These are phyloP conservation scores for Suillus bovinus DNA, from an alignment of 768 basidiomycete genomes.

Conservation along the genomic window DNA sequence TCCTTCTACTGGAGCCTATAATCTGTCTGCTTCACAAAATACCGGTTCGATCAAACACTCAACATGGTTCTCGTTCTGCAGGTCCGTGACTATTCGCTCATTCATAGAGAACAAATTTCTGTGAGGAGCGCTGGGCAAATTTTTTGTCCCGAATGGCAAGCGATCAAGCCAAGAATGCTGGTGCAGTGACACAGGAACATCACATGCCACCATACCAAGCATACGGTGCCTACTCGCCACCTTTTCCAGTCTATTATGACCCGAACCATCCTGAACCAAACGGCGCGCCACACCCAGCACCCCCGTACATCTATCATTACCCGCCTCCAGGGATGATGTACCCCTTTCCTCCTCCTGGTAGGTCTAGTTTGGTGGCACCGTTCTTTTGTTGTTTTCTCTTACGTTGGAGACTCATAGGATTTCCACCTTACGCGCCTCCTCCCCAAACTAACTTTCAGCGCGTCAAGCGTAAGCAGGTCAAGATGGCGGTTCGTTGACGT, in stretches of 20 bases:
- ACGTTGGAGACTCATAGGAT: conserved; percentile 27
- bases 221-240: conserved; percentile 32
- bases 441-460: conserved; percentile 26
- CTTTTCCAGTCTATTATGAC: conserved; percentile 35
- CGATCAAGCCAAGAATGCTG: conserved; percentile 35
- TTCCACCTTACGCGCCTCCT: conserved; percentile 25
- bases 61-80: conserved; percentile 22
- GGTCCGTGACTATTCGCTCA: conserved; percentile 33
- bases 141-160: conserved; percentile 32
- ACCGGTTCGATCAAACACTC: conserved; percentile 8
- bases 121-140: conserved; percentile 24
- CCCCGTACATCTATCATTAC: conserved; percentile 40
- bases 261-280: conserved; percentile 34
- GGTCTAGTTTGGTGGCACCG: conserved; percentile 10
- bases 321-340: conserved; percentile 45
- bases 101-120: conserved; percentile 30
- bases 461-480: conserved; percentile 55
- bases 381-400: conserved; percentile 4
- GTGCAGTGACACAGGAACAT: conserved; percentile 37
- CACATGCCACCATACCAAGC: conserved; percentile 30
- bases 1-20: conserved; percentile 4
- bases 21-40: conserved; percentile 8
- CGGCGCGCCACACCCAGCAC: conserved; percentile 23
- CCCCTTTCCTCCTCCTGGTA: conserved; percentile 42
- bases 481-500: conserved; percentile 50